phyloP scores from a whole-genome alignment of 2,329 filamentous ascomycete species.

The Aspergillus tanneri region DNA sequence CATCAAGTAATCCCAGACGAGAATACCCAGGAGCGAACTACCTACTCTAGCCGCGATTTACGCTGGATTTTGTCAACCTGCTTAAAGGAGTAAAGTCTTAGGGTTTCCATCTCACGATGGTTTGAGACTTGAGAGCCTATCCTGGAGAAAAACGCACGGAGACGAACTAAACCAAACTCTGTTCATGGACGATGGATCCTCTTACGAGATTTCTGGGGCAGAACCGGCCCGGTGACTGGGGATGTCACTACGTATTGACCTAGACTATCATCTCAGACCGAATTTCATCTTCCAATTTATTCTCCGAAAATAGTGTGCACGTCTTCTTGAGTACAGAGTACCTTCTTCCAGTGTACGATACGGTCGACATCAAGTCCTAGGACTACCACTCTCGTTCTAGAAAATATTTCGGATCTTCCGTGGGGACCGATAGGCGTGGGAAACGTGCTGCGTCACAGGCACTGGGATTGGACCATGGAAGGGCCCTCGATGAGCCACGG shows the following conservation, averaged over 20 bases:
- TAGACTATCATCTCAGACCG: conserved; percentile 9
- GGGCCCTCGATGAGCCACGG: conserved; percentile 7
- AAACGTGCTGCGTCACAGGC: conserved; percentile 16
- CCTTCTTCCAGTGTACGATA: too few species aligned
- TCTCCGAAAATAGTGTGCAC: conserved; percentile 1
- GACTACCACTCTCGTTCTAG: conserved; percentile 17
- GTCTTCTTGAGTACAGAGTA: too few species aligned
- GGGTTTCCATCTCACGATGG: too few species aligned
- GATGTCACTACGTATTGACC: neutral
- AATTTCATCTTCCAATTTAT: neutral
- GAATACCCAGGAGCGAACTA: neutral
- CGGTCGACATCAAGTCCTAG: neutral
- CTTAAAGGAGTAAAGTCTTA: conserved; percentile 7
- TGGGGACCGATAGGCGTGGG: conserved; percentile 17
- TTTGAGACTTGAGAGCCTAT: too few species aligned
- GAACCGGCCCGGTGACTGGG: conserved; percentile 17
- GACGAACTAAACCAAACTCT: conserved; percentile 15
- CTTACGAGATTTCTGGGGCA: conserved; percentile 26
- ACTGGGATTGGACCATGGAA: conserved; percentile 15
- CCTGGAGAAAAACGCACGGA: conserved; percentile 9
- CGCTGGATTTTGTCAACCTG: conserved; percentile 6
- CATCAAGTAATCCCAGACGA: neutral
- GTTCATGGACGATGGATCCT: conserved; percentile 18
- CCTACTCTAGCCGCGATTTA: conserved; percentile 10
- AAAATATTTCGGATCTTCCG: conserved; percentile 22